A percentile compares a stretch with the other conserved stretches of the same genome.
Conservation (phyloP, 1,139 yeast genomes). For the Sugiyamaella xylanicola region DNA sequence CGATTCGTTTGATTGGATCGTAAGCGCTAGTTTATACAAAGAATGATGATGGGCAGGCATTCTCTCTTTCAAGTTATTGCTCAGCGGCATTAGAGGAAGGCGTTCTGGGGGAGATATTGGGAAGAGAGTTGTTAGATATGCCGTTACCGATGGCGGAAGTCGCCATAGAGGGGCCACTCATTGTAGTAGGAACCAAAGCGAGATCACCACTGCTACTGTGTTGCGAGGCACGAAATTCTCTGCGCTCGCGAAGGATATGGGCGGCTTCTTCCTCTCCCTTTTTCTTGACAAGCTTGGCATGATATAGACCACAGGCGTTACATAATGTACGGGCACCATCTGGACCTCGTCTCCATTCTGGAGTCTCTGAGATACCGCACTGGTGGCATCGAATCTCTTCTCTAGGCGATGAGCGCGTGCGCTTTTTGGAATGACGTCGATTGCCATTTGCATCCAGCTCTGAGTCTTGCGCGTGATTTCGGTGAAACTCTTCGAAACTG, state of each 20-base stretch:
- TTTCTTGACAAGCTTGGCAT: conserved; percentile 69
- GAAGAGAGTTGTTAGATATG: not conserved
- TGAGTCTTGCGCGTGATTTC: not conserved
- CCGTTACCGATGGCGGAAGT: not conserved
- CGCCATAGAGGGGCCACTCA: not conserved
- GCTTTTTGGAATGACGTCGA: conserved; percentile 21
- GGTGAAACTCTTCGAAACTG: conserved; percentile 9
- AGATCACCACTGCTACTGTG: not conserved
- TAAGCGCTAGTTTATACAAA: no score
- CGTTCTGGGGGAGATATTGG: not conserved
- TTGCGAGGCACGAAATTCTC: conserved; percentile 23
- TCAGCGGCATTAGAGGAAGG: not conserved
- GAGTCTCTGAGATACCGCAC: conserved; percentile 81
- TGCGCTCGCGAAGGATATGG: conserved; percentile 46
- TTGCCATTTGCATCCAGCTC: not conserved
- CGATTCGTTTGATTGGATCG: not conserved
- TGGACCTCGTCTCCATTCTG: conserved; percentile 93
- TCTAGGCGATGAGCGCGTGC: conserved; percentile 26
- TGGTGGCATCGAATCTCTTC: conserved; percentile 52
- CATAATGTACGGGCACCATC: conserved; percentile 82
- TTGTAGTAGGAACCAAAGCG: not conserved
- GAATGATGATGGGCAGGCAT: no score
- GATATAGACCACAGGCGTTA: conserved; percentile 86
- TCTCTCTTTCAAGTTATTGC: no score
- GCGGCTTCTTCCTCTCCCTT: conserved; percentile 65